Evolutionary conservation across 192 early-diverging fungal genomes (phyloP).

Genomic region (Mortierella antarctica): DNA sequence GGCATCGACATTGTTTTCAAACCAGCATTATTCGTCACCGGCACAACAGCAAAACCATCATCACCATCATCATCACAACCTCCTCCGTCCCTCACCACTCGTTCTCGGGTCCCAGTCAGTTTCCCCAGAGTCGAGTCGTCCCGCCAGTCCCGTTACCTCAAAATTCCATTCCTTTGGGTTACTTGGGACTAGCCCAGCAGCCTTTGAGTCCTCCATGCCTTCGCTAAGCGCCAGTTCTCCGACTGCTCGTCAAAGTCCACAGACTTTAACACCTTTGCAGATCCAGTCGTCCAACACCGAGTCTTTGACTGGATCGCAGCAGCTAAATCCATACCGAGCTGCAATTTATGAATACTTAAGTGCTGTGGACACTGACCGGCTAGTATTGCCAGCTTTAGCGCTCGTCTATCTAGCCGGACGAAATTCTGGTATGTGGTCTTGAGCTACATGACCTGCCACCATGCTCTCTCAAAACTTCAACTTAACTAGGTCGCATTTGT

Average conservation of each 20-base stretch:
- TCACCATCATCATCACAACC: background rate
- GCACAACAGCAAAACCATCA: background rate
- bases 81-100: slow-evolving; percentile 18
- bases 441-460: background rate
- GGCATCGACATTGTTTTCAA: slow-evolving; percentile 50
- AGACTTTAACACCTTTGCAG: background rate
- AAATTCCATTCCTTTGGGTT: slow-evolving; percentile 52
- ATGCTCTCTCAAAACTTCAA: too few species aligned
- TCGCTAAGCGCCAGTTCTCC: background rate
- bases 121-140: slow-evolving; percentile 48
- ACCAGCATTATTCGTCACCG: slow-evolving; percentile 25
- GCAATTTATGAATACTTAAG: slow-evolving; percentile 47
- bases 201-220: slow-evolving; percentile 17
- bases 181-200: slow-evolving; percentile 32
- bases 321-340: slow-evolving; percentile 49
- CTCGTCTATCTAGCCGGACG: slow-evolving; percentile 51
- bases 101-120: slow-evolving; percentile 7
- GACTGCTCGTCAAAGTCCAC: background rate
- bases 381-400: slow-evolving; percentile 47
- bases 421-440: slow-evolving; percentile 22
- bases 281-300: too few species aligned
- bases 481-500: background rate
- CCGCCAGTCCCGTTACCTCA: slow-evolving; percentile 45
- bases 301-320: background rate
- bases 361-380: slow-evolving; percentile 28